phyloP scores from a whole-genome alignment of 208 protist species.

The Trypanosoma rangeli region DNA sequence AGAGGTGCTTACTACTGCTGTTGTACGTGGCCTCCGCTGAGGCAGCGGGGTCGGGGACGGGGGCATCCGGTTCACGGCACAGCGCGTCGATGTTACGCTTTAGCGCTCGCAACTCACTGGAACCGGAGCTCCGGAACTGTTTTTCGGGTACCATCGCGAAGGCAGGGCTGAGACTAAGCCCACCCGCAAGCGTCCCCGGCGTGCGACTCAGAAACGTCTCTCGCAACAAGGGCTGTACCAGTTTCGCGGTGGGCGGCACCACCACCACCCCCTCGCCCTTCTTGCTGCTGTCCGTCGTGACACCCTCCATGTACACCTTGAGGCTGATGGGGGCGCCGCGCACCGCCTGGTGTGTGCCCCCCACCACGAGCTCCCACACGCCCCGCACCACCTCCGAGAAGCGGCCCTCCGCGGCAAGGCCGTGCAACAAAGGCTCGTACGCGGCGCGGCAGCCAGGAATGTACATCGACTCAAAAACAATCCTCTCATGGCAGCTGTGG shows the following conservation, averaged over 20 bases:
- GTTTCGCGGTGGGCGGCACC: conserved; percentile 5
- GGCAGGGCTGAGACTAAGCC: not conserved
- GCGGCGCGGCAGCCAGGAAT: conserved; percentile 40
- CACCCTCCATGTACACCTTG: conserved; percentile 49
- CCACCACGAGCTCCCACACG: conserved; percentile 50
- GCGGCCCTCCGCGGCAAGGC: conserved; percentile 17
- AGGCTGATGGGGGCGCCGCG: conserved; percentile 33
- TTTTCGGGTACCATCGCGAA: not conserved
- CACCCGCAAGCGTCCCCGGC: not conserved
- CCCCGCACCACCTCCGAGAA: conserved; percentile 52
- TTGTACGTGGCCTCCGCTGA: not conserved
- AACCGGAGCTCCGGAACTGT: conserved; percentile 8
- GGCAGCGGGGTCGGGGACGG: not conserved
- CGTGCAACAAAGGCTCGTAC: conserved; percentile 43
- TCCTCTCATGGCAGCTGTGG: conserved; percentile 50
- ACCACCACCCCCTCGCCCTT: conserved; percentile 24
- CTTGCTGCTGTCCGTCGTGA: conserved; percentile 17
- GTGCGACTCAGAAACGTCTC: not conserved
- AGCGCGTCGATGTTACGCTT: conserved; percentile 33
- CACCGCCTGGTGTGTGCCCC: conserved; percentile 29
- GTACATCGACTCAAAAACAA: conserved; percentile 63
- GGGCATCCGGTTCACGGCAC: conserved; percentile 1
- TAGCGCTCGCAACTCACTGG: conserved; percentile 51
- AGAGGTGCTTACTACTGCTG: not conserved
- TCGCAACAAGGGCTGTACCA: conserved; percentile 4